Base-by-base conservation (phyloP, 75 land plant genomes). In the Picea sitchensis region DNA sequence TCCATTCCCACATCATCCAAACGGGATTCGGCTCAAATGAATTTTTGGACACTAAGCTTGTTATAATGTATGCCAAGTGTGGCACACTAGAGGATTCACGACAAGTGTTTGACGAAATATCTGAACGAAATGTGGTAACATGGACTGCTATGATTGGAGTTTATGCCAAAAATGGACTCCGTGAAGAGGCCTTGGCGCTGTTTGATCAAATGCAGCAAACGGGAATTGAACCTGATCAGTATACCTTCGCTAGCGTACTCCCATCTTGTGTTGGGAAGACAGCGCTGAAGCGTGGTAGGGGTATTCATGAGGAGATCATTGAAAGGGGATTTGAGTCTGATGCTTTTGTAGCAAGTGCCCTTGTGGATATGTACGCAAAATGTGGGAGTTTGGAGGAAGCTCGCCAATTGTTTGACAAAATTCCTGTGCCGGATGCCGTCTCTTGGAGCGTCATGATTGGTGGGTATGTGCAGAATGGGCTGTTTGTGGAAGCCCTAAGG, bases 321-420 rank as follows among this genome's bases (percentile, higher is more conserved):
- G 84, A 90, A 71, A 51, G 79, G 73, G 93, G 91, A 3, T 79
- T 89, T 76, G 91, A 89, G n/a, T n/a, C 20, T 17, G 83, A 89
- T 64, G 11, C 74, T 31, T 85, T 59, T 79, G 87, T 92, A 9
- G 80, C 69, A 62, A 92, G 85, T 78, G 87, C 86, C 26, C 62
- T 92, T 78, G 76, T 89, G 78, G 58, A 73, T 5, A 76, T 89
- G 86, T 92, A 92, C 74, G 75, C 84, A 3, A 92, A 86, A 75
- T 83, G 86, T 61, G 81, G 81, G 64, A 20, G 73, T 54, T 51
- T 84, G 3, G 65, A 9, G 26, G 85, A 82, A 61, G 87, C 89
- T 3, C 41, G 83, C 21, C 34, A n/a, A 30, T 58, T 79, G 23
- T 87, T 87, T 76, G 81, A 79, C 38, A 75, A 21, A 12, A 65